Evolutionary conservation across 2,329 filamentous ascomycete genomes (phyloP).

Genomic region (Bipolaris victoriae): DNA sequence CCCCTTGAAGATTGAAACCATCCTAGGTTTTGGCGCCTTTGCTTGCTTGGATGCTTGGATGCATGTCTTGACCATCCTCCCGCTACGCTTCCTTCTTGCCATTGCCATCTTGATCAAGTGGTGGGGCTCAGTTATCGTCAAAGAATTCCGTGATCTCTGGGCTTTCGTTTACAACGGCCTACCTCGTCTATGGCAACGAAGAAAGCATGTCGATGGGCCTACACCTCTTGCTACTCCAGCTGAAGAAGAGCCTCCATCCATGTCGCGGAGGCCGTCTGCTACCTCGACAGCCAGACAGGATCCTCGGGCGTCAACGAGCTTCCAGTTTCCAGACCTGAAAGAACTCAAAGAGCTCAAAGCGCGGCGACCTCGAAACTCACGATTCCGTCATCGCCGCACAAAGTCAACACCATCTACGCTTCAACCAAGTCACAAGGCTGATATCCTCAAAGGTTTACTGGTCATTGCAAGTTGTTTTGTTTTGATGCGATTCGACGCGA

Average conservation of each 20-base stretch:
- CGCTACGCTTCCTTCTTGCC: slow-evolving; percentile 84
- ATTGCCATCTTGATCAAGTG: slow-evolving; percentile 76
- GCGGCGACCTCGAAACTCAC: slow-evolving; percentile 39
- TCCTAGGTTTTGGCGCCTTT: slow-evolving; percentile 84
- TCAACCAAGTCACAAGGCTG: slow-evolving; percentile 89
- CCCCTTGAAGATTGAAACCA: slow-evolving; percentile 80
- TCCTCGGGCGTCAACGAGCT: slow-evolving; percentile 26
- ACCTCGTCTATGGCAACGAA: slow-evolving; percentile 75
- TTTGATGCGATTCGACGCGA: slow-evolving; percentile 90
- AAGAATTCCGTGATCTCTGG: slow-evolving; percentile 73
- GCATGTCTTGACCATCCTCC: slow-evolving; percentile 94
- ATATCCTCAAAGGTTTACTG: slow-evolving; percentile 87
- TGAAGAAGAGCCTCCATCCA: slow-evolving; percentile 35
- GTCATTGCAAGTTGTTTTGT: slow-evolving; percentile 85
- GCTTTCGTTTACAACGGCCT: slow-evolving; percentile 81
- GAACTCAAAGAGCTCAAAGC: slow-evolving; percentile 36
- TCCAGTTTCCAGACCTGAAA: slow-evolving; percentile 38
- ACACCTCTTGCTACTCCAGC: slow-evolving; percentile 36
- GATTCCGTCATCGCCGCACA: slow-evolving; percentile 69
- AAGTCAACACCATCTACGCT: slow-evolving; percentile 86
- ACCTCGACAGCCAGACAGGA: slow-evolving; percentile 34
- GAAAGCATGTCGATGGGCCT: slow-evolving; percentile 52
- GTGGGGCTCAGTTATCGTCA: slow-evolving; percentile 74
- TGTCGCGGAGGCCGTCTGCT: slow-evolving; percentile 34
- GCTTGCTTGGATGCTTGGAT: slow-evolving; percentile 96